Conservation (phyloP, 2,329 filamentous ascomycete species). For the Fusarium nelsonii region DNA sequence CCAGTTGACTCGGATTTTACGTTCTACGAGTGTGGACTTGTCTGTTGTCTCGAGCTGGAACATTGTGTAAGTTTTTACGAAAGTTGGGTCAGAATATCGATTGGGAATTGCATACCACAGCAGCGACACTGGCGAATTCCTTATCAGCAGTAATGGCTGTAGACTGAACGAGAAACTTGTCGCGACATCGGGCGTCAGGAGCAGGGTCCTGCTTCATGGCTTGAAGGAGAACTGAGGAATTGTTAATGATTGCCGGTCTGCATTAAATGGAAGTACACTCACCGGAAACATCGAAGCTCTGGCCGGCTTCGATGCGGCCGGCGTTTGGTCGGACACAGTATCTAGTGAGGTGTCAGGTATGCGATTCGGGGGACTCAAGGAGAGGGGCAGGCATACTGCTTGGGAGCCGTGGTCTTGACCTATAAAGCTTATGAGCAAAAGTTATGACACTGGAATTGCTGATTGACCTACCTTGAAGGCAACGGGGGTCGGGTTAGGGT, state of each 20-base stretch:
- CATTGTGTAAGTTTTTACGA: constrained; percentile 13
- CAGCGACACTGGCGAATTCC: constrained; percentile 82
- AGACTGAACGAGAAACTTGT: constrained; percentile 98
- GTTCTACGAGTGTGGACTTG: constrained; percentile 86
- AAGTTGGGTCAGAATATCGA: not conserved
- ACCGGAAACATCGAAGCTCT: constrained; percentile 94
- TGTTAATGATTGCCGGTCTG: constrained; percentile 25
- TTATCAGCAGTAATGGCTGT: constrained; percentile 85
- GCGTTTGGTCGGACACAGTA: constrained; percentile 99
- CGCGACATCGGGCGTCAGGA: constrained; percentile 87
- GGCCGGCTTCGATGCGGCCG: constrained; percentile 90
- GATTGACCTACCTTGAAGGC: constrained; percentile 73
- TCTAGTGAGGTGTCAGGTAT: constrained; percentile 62
- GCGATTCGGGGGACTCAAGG: constrained; percentile 15
- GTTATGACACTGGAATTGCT: not conserved
- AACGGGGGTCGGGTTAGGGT: constrained; percentile 71
- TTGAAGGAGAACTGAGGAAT: constrained; percentile 82
- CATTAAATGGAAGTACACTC: constrained; percentile 49
- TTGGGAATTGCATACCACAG: constrained; percentile 74
- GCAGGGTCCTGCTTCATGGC: constrained; percentile 97
- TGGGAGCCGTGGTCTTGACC: constrained; percentile 99
- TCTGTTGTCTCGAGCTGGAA: constrained; percentile 81
- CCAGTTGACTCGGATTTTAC: constrained; percentile 95
- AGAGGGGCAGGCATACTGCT: constrained; percentile 76
- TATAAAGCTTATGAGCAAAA: constrained; percentile 55